Percentiles rank a stretch among this genome's conserved stretches.
These are phyloP conservation scores for Orbilia oligospora DNA, from an alignment of 2,329 filamentous ascomycete species.

Conservation along the genomic window DNA sequence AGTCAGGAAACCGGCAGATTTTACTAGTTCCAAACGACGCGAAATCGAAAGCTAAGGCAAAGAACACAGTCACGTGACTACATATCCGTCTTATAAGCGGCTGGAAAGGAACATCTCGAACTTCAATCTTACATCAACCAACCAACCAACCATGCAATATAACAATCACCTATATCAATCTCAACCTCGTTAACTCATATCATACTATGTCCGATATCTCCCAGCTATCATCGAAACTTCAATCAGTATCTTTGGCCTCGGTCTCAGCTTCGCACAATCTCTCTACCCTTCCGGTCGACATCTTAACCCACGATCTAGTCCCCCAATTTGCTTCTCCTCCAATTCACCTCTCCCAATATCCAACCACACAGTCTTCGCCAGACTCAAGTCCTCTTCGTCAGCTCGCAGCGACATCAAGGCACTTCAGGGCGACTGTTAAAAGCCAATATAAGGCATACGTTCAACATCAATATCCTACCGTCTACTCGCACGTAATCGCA, in stretches of 20 bases:
- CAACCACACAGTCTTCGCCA: slow-evolving; percentile 7
- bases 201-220: slow-evolving; percentile 51
- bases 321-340: slow-evolving; percentile 49
- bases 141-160: slow-evolving; percentile 8
- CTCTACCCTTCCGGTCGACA: slow-evolving; percentile 35
- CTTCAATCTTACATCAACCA: not conserved
- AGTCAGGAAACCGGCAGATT: too few species aligned
- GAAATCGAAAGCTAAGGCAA: too few species aligned
- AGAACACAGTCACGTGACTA: not conserved
- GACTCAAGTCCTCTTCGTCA: slow-evolving; percentile 26
- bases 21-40: not conserved
- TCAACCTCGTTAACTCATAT: not conserved
- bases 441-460: slow-evolving; percentile 51
- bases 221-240: slow-evolving; percentile 34
- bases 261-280: not conserved
- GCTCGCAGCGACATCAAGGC: slow-evolving; percentile 31
- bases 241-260: slow-evolving; percentile 26
- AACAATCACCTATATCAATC: not conserved
- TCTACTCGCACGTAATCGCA: slow-evolving; percentile 30
- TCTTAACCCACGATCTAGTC: slow-evolving; percentile 54
- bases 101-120: not conserved
- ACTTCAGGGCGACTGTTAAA: slow-evolving; percentile 34
- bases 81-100: not conserved
- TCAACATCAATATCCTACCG: slow-evolving; percentile 43
- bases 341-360: slow-evolving; percentile 23